Base-by-base conservation (phyloP, 148 eudicot species). In the Fagopyrum homotropicum region DNA sequence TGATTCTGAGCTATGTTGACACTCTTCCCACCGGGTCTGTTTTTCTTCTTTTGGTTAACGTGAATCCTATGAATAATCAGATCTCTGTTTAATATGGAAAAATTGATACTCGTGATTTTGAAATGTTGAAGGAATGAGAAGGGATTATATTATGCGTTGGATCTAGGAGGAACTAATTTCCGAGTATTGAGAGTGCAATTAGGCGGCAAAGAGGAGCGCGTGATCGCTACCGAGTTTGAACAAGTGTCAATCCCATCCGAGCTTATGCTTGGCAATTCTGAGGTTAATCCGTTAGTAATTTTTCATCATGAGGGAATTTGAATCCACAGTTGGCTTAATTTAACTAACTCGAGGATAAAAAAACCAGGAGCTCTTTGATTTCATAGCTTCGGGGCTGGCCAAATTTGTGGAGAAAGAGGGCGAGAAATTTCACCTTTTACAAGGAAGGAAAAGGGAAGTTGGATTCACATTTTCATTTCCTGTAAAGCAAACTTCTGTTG, bases 381-480 rank as follows among this genome's bases (percentile, higher is more conserved):
- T 88, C 80, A 92, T 90, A 50, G 97, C 91, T 73, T 83, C 71
- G 35, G 83, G 79, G 43, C 80, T 92, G 79, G 88, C 83, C 11
- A 86, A 80, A 75, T 92, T 92, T 52, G 82, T 75, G 4, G 69
- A 82, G 69, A 87, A 85, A 59, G 93, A 90, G 79, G 83, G 83
- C 44, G 86, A 82, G 17, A 77, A 80, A 63, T 86, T 86, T 79
- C 74, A 80, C 46, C 77, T 83, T 72, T 76, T 82, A 1, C 68
- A 29, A 61, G 92, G 86, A 69, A 83, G 86, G 77, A 83, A 78
- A 43, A 87, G 91, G 79, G 97, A 92, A 73, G 79, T 86, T 6
- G 97, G 97, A 43, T 92, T 92, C 74, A 90, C 97, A 0, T 92
- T 92, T 75, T 92, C 97, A 45, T 92, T 90, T 70, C 95, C 97